These are phyloP conservation scores for Sugiyamaella japonica DNA, from an alignment of 1,139 yeast genomes.

Conservation along the genomic window DNA sequence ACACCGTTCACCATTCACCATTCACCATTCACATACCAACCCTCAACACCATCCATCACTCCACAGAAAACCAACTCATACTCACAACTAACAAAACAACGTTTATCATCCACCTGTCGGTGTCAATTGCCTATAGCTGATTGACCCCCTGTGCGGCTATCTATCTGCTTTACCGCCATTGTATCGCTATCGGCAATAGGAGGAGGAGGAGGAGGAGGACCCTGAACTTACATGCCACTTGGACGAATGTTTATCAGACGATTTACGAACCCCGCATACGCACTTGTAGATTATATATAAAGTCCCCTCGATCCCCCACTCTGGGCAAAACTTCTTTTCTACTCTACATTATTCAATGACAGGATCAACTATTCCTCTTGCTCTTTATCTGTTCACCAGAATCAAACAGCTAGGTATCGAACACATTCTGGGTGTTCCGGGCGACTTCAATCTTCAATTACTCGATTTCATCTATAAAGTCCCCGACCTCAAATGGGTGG, in stretches of 20 bases:
- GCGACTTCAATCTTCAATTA: slow-evolving; percentile 70
- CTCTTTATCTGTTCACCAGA: slow-evolving; percentile 59
- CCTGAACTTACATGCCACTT: too few species aligned
- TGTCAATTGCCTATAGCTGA: slow-evolving; percentile 14
- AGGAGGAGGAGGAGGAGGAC: too few species aligned
- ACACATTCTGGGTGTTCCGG: slow-evolving; percentile 78
- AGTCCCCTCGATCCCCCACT: not conserved
- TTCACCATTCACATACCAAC: too few species aligned
- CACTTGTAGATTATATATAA: not conserved
- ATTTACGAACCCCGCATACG: not conserved
- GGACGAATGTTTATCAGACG: too few species aligned
- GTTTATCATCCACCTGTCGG: slow-evolving; percentile 1
- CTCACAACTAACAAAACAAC: too few species aligned
- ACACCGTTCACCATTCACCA: too few species aligned
- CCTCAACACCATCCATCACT: too few species aligned
- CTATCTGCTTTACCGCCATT: not conserved
- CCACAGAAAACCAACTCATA: too few species aligned
- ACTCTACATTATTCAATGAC: slow-evolving; percentile 1
- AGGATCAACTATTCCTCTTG: slow-evolving; percentile 46
- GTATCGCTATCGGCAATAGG: not conserved
- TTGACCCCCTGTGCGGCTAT: slow-evolving; percentile 1
- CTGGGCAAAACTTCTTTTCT: not conserved
- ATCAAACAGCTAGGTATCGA: slow-evolving; percentile 57
- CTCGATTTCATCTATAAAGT: slow-evolving; percentile 66
- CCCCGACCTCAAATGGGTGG: slow-evolving; percentile 57